These are phyloP conservation scores for Pochonia chlamydosporia DNA, from an alignment of 2,329 filamentous ascomycete species.

Conservation along the genomic window DNA sequence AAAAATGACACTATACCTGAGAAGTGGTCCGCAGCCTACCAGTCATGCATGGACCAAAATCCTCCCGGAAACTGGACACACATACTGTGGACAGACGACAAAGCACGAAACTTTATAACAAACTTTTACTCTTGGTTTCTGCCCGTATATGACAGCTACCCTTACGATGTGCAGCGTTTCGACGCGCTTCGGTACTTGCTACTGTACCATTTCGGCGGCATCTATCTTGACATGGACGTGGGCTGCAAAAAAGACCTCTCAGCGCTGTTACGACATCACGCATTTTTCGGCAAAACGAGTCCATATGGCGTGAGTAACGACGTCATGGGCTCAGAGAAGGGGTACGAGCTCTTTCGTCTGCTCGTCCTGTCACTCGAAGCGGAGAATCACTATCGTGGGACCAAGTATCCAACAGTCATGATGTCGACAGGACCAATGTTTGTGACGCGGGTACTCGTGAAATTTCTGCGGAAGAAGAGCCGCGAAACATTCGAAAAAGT, in stretches of 20 bases:
- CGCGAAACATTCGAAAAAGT: too few relatives aligned
- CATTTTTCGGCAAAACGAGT: conserved; percentile 1
- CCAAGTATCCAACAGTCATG: conserved; percentile 6
- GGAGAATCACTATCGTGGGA: neutral
- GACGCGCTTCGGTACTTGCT: conserved; percentile 78
- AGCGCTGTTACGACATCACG: neutral
- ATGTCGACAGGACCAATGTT: conserved; percentile 4
- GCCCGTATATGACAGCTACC: conserved; percentile 67
- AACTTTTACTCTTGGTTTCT: conserved; percentile 74
- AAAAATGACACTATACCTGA: conserved; percentile 1
- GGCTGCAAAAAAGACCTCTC: neutral
- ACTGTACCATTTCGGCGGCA: conserved; percentile 69
- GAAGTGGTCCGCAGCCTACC: neutral
- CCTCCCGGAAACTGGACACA: conserved; percentile 29
- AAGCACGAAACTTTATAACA: conserved; percentile 64
- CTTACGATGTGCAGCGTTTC: conserved; percentile 69
- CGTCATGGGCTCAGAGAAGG: conserved; percentile 1
- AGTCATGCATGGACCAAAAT: neutral
- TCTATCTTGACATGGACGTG: conserved; percentile 71
- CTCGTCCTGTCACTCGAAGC: neutral
- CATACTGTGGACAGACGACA: conserved; percentile 65
- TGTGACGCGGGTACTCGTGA: conserved; percentile 1
- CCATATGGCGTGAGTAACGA: conserved; percentile 2
- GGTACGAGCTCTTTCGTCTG: neutral
- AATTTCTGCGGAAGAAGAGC: neutral